phyloP scores from a whole-genome alignment of 805 yeast genomes.

The Barnettozyma siamensis region DNA sequence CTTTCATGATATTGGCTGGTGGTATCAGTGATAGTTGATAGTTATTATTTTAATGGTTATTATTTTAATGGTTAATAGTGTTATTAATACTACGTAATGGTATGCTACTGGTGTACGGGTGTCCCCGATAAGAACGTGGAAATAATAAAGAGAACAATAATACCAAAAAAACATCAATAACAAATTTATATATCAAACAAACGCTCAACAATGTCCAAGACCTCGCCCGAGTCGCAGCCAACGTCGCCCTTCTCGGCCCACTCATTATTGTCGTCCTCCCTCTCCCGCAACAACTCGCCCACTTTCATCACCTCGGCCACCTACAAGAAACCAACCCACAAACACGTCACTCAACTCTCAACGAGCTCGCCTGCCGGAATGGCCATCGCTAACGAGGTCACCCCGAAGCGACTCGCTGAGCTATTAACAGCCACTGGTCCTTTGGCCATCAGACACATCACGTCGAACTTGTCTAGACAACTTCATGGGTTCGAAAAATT shows the following conservation, averaged over 20 bases:
- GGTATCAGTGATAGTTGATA: not conserved
- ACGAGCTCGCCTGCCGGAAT: slow-evolving; percentile 86
- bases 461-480: slow-evolving; percentile 66
- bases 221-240: slow-evolving; percentile 22
- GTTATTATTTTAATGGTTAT: not conserved
- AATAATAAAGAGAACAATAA: too few species aligned
- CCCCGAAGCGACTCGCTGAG: slow-evolving; percentile 70
- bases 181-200: too few species aligned
- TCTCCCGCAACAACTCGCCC: slow-evolving; percentile 16
- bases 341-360: slow-evolving; percentile 38
- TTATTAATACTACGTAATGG: too few species aligned
- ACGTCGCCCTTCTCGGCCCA: slow-evolving; percentile 24
- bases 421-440: slow-evolving; percentile 75
- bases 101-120: too few species aligned
- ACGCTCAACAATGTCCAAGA: slow-evolving; percentile 7
- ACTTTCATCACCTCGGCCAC: slow-evolving; percentile 23
- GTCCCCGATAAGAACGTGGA: too few species aligned
- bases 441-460: slow-evolving; percentile 82
- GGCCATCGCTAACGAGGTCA: slow-evolving; percentile 80
- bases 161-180: too few species aligned
- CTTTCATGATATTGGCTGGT: slow-evolving; percentile 4
- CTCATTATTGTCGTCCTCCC: slow-evolving; percentile 16
- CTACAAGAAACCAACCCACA: slow-evolving; percentile 22
- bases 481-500: slow-evolving; percentile 76
- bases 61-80: too few species aligned